Evolutionary conservation across 306 rosid genomes (phyloP).

Genomic region (Rosa chinensis): DNA sequence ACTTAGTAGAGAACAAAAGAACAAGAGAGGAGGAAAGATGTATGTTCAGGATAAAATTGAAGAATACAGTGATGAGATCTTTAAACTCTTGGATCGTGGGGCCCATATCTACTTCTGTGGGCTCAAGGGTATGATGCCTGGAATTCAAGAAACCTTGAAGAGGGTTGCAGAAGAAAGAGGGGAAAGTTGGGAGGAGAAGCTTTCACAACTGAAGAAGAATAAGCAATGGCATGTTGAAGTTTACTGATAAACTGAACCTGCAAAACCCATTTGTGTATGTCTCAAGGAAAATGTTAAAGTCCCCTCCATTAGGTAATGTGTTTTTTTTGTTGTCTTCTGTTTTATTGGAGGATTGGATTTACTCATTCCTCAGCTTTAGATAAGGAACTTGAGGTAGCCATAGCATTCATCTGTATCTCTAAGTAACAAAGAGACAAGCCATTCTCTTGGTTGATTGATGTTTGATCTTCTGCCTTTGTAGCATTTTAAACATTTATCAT

Average conservation of each 20-base stretch:
- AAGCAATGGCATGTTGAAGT: constrained; percentile 99
- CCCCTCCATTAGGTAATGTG: constrained; percentile 23
- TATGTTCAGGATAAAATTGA: constrained; percentile 98
- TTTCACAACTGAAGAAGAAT: constrained; percentile 87
- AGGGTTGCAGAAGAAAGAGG: constrained; percentile 86
- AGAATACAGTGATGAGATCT: constrained; percentile 88
- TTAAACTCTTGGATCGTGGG: constrained; percentile 73
- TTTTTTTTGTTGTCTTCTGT: background rate
- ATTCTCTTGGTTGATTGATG: constrained; percentile 23
- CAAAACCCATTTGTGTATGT: constrained; percentile 7
- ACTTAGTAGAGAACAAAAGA: constrained; percentile 91
- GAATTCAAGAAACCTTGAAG: constrained; percentile 91
- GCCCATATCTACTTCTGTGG: constrained; percentile 99
- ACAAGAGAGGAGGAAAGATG: constrained; percentile 89
- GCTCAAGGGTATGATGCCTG: constrained; percentile 98
- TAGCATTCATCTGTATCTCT: constrained; percentile 29
- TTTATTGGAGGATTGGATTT: background rate
- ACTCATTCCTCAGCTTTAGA: constrained; percentile 27
- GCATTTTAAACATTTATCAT: background rate
- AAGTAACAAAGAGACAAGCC: constrained; percentile 19
- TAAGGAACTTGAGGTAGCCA: constrained; percentile 27
- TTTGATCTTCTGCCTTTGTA: background rate
- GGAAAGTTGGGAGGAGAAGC: constrained; percentile 92
- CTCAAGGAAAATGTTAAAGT: background rate
- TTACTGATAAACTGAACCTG: constrained; percentile 45